phyloP scores from a whole-genome alignment of 2,329 filamentous ascomycete species.

The Drechslera avenae region DNA sequence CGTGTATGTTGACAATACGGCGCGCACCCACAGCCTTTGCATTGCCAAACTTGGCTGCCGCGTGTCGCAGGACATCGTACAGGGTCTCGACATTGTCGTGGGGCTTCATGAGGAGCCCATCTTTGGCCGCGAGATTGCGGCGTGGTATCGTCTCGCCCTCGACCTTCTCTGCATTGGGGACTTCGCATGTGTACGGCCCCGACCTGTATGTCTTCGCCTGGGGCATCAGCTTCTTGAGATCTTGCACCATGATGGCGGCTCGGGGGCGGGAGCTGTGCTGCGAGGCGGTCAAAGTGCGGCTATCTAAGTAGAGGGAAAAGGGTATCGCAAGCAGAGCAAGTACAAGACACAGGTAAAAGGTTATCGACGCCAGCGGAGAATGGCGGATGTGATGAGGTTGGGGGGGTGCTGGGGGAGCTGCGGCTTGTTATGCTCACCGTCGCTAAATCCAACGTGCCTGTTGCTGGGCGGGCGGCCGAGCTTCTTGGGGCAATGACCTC shows the following conservation, averaged over 20 bases:
- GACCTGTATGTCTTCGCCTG: conserved; percentile 61
- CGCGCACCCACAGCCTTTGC: conserved; percentile 66
- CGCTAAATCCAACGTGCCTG: conserved; percentile 16
- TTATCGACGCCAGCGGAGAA: conserved; percentile 32
- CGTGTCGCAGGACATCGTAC: conserved; percentile 76
- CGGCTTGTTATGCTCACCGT: conserved; percentile 13
- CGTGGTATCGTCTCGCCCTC: conserved; percentile 85
- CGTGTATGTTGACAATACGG: conserved; percentile 75
- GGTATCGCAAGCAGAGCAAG: conserved; percentile 29
- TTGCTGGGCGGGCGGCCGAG: conserved; percentile 13
- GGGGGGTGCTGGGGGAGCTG: conserved; percentile 13
- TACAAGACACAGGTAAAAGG: conserved; percentile 13
- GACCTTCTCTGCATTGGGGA: conserved; percentile 68
- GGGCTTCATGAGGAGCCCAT: conserved; percentile 70
- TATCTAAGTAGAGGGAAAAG: conserved; percentile 15
- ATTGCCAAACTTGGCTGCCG: conserved; percentile 62
- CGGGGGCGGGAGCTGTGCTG: conserved; percentile 11
- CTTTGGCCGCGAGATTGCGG: conserved; percentile 71
- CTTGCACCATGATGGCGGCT: conserved; percentile 40
- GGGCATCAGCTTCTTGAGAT: conserved; percentile 56
- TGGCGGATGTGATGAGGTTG: conserved; percentile 17
- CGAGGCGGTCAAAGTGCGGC: conserved; percentile 10
- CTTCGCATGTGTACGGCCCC: conserved; percentile 76
- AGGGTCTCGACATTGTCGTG: conserved; percentile 74
- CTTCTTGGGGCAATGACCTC: conserved; percentile 28